Percentiles rank a stretch among this genome's conserved stretches.
Evolutionary conservation across 2,329 filamentous ascomycete species (phyloP).

Genomic region (Rhynchosporium secalis): DNA sequence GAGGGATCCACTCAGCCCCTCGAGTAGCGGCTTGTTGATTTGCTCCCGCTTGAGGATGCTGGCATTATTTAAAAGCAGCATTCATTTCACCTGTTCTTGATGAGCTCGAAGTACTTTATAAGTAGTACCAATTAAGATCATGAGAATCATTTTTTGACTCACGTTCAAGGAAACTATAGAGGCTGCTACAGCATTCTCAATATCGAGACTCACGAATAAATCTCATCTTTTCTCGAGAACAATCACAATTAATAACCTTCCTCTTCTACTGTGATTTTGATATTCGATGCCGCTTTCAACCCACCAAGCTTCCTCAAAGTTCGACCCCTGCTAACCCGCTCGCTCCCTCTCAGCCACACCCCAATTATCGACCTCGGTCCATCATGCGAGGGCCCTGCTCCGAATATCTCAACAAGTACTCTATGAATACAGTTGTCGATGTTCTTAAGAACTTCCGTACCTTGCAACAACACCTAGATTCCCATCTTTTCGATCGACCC

Average conservation of each 20-base stretch:
- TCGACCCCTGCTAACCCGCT: neutral
- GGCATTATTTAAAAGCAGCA: too few species aligned
- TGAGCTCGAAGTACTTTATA: too few species aligned
- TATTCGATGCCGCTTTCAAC: slow-evolving; percentile 9
- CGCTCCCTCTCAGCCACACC: slow-evolving; percentile 17
- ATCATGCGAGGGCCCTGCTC: slow-evolving; percentile 9
- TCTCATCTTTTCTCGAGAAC: neutral
- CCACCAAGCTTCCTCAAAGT: neutral
- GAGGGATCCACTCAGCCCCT: slow-evolving; percentile 15
- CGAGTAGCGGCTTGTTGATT: neutral
- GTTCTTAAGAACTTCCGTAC: neutral
- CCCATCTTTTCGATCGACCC: neutral
- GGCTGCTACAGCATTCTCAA: too few species aligned
- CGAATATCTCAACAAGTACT: slow-evolving; percentile 11
- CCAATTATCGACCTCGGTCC: slow-evolving; percentile 21
- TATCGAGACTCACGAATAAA: neutral
- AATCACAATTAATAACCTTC: too few species aligned
- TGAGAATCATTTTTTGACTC: too few species aligned
- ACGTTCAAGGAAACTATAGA: too few species aligned
- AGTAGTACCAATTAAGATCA: too few species aligned
- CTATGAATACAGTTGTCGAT: neutral
- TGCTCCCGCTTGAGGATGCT: neutral
- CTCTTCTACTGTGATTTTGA: neutral
- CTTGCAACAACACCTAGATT: neutral
- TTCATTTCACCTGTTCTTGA: too few species aligned